Evolutionary conservation across 2,329 filamentous ascomycete species (phyloP).

Genomic region (Ophiostoma ips): DNA sequence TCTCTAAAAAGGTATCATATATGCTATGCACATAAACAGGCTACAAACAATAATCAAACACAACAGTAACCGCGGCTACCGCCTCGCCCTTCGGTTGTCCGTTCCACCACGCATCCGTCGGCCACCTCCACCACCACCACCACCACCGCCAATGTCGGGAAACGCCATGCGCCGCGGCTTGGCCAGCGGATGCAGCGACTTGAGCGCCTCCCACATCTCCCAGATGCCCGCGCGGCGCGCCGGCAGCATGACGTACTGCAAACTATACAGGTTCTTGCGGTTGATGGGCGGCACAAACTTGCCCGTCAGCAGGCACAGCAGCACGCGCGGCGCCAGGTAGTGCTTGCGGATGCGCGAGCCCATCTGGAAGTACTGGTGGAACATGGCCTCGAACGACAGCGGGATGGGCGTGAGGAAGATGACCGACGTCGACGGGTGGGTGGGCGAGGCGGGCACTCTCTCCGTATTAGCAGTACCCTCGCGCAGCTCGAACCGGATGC

Average conservation of each 20-base stretch:
- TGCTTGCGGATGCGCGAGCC: slow-evolving; percentile 85
- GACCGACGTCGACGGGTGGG: slow-evolving; percentile 56
- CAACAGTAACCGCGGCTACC: background rate
- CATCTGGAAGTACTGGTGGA: slow-evolving; percentile 94
- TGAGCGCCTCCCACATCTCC: slow-evolving; percentile 73
- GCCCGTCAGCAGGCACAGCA: slow-evolving; percentile 77
- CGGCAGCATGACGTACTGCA: slow-evolving; percentile 97
- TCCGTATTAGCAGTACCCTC: no score
- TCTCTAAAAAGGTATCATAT: no score
- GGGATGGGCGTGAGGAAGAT: slow-evolving; percentile 86
- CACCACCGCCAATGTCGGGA: slow-evolving; percentile 16
- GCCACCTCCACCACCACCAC: background rate
- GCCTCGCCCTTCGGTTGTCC: background rate
- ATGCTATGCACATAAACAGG: background rate
- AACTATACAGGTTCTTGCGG: slow-evolving; percentile 81
- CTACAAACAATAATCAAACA: background rate
- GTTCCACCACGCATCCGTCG: background rate
- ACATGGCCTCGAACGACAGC: slow-evolving; percentile 83
- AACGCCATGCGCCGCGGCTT: slow-evolving; percentile 26
- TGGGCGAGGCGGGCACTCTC: slow-evolving; percentile 25
- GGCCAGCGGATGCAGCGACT: slow-evolving; percentile 30
- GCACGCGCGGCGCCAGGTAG: slow-evolving; percentile 78
- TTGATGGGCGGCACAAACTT: slow-evolving; percentile 92
- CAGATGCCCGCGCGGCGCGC: slow-evolving; percentile 63
- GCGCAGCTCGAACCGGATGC: slow-evolving; percentile 80